Evolutionary conservation across 306 rosid species (phyloP).

Genomic region (Crotalaria pallida): DNA sequence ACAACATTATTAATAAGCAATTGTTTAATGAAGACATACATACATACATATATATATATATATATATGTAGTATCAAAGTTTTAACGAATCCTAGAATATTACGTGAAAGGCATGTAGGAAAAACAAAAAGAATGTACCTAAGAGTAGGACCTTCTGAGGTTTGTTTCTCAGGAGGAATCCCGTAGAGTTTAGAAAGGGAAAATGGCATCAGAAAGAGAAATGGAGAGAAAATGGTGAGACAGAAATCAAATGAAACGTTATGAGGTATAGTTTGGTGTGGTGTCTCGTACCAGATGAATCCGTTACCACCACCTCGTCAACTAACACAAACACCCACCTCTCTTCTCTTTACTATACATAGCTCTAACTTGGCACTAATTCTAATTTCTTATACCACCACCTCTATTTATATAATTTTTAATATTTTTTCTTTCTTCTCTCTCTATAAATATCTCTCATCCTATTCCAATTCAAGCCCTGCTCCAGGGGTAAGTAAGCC

Average conservation of each 20-base stretch:
- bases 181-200: conserved; percentile 19
- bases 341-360: conserved; percentile 6
- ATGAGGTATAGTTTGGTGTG: conserved; percentile 10
- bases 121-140: background rate
- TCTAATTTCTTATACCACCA: background rate
- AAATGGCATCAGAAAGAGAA: conserved; percentile 13
- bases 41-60: no score
- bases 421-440: background rate
- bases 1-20: background rate
- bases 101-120: background rate
- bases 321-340: background rate
- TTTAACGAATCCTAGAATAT: no score
- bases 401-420: conserved; percentile 4
- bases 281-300: conserved; percentile 12
- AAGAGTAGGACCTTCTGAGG: conserved; percentile 1
- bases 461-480: background rate
- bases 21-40: background rate
- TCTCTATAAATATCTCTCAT: background rate
- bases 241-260: background rate
- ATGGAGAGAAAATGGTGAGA: background rate
- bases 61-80: background rate
- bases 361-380: background rate
- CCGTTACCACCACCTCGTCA: background rate
- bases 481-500: no score
- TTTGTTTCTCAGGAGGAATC: conserved; percentile 25